Conservation (phyloP, 192 early-diverging fungal genomes). For the Piromyces sp. region DNA sequence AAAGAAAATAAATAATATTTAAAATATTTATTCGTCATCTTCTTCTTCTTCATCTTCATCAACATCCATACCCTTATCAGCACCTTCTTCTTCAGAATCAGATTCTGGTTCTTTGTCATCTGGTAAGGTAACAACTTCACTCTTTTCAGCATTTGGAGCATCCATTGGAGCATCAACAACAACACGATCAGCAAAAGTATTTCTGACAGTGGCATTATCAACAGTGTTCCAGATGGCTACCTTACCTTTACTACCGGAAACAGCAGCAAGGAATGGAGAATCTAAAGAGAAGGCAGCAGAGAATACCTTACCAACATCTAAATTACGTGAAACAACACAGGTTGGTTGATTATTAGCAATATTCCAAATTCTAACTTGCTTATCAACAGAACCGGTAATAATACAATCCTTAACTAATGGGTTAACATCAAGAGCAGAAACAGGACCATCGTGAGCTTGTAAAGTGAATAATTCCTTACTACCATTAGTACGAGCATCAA, state of each 20-base stretch:
- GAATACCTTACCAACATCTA: constrained; percentile 74
- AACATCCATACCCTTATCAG: background rate
- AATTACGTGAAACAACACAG: constrained; percentile 71
- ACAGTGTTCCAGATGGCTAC: constrained; percentile 84
- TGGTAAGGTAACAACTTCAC: constrained; percentile 15
- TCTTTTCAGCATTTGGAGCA: constrained; percentile 1
- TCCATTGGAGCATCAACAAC: background rate
- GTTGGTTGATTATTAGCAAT: constrained; percentile 48
- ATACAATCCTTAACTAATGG: constrained; percentile 57
- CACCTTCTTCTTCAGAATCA: background rate
- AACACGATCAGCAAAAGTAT: constrained; percentile 30
- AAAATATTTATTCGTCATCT: constrained; percentile 11
- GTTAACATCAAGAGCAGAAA: constrained; percentile 73
- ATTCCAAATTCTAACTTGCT: constrained; percentile 86
- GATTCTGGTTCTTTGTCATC: constrained; percentile 17
- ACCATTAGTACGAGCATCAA: constrained; percentile 47
- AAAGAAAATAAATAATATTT: background rate
- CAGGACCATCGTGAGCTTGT: constrained; percentile 82
- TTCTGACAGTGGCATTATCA: constrained; percentile 64
- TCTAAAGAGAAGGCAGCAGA: constrained; percentile 71
- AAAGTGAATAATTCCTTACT: constrained; percentile 55
- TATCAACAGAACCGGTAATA: constrained; percentile 82
- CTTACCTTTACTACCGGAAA: constrained; percentile 78
- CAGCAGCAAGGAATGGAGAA: constrained; percentile 71
- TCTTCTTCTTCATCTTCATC: constrained; percentile 9